Conservation (phyloP, 345 rosid genomes). For the Populus euphratica region DNA sequence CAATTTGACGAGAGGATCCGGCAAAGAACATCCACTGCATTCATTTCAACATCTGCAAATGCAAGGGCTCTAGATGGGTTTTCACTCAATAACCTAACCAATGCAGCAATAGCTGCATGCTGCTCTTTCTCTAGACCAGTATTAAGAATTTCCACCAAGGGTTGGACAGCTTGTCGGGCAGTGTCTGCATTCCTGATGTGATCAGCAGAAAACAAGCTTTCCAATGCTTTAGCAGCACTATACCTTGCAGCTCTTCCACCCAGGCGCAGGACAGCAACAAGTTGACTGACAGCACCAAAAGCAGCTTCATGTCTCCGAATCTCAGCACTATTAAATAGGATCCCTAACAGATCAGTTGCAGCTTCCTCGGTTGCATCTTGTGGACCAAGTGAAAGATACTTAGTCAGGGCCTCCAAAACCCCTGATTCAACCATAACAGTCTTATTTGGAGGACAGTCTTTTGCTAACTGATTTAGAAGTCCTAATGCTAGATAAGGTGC, state of each 20-base stretch:
- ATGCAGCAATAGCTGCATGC: constrained; percentile 96
- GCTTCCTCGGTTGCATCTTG: constrained; percentile 99
- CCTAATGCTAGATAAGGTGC: constrained; percentile 93
- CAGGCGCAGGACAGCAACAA: constrained; percentile 89
- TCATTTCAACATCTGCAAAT: constrained; percentile 97
- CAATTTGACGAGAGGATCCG: constrained; percentile 87
- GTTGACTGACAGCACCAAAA: constrained; percentile 90
- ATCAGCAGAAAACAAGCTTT: constrained; percentile 92
- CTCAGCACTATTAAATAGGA: constrained; percentile 83
- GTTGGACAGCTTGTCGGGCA: constrained; percentile 96
- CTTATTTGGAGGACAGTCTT: constrained; percentile 84
- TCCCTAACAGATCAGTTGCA: constrained; percentile 88
- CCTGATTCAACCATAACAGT: constrained; percentile 97
- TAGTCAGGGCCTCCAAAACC: constrained; percentile 86
- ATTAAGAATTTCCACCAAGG: constrained; percentile 94
- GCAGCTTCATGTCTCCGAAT: constrained; percentile 96
- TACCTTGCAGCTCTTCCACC: constrained; percentile 98
- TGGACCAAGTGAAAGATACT: constrained; percentile 97
- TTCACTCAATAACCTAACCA: constrained; percentile 91
- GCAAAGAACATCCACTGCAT: constrained; percentile 97
- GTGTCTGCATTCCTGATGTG: constrained; percentile 94
- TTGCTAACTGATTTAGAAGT: constrained; percentile 87
- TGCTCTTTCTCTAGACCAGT: constrained; percentile 95
- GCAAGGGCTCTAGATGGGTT: constrained; percentile 93
- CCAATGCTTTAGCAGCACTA: constrained; percentile 96